Base-by-base conservation (phyloP, 2,329 filamentous ascomycete genomes). In the Madurella fahalii region DNA sequence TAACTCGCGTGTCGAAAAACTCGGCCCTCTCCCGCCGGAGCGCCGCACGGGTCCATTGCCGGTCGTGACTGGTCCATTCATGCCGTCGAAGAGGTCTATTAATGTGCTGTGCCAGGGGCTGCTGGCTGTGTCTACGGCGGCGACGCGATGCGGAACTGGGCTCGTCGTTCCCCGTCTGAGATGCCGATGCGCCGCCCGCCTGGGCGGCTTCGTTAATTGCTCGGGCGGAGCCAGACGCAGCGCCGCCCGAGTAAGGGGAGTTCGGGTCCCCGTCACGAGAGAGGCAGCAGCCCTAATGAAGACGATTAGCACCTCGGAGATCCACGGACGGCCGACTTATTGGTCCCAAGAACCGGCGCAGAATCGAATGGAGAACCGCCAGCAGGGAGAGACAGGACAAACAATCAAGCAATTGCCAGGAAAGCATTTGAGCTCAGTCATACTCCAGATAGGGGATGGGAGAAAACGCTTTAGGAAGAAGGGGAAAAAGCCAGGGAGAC, bases 1-100 rank as follows among this genome's bases (percentile, higher is more conserved):
- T 88, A 15, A 95, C 89, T 45, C 90, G 78, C 1, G 92, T 96
- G 58, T 96, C 91, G 71, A 95, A 97, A 76, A 95, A 96, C 58
- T 90, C 90, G 47, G 73, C 74, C 47, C 93, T 82, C 72, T 96
- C 89, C 32, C 77, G 78, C 55, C 84, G 81, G 2, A 96, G 75
- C 50, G 86, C 75, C 15, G 72, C 67, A n/a, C 80, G 82, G 1
- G 88, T 91, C 89, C 89, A 95, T 15, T 74, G 71, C 17, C 81
- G 81, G 50, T 78, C 77, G 58, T 78, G 79, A 53, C 85, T 82
- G 12, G 74, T 74, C 87, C 87, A 91, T 52, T 79, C 72, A 62
- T 88, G 86, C 1, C 77, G 77, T 43, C 80, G 80, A 40, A 92
- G 74, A 1, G 87, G 86, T 62, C 82, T 81, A 64, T 90, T 88